phyloP scores from a whole-genome alignment of 1,139 yeast genomes.

The Candida buenavistaensis region DNA sequence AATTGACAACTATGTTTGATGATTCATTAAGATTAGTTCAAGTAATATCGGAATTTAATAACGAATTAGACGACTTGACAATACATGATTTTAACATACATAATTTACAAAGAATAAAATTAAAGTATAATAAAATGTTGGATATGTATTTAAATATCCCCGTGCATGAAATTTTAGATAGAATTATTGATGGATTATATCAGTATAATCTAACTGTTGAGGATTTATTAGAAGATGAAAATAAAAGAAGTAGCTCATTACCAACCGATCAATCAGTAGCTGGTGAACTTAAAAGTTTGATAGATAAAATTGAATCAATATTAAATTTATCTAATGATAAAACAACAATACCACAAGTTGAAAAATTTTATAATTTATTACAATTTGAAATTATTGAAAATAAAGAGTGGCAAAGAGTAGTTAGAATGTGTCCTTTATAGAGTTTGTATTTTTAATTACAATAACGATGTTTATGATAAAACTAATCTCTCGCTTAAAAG shows the following conservation, averaged over 20 bases:
- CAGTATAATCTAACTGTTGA: constrained; percentile 15
- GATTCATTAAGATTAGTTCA: constrained; percentile 9
- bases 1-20: constrained; percentile 10
- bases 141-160: constrained; percentile 10
- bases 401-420: constrained; percentile 8
- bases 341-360: constrained; percentile 11
- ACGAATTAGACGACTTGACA: constrained; percentile 3
- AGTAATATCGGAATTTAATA: constrained; percentile 1
- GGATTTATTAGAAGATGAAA: constrained; percentile 8
- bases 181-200: constrained; percentile 14
- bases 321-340: constrained; percentile 11
- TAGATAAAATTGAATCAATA: constrained; percentile 12
- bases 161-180: constrained; percentile 13
- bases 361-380: constrained; percentile 12
- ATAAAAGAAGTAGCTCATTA: not conserved
- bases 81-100: constrained; percentile 7
- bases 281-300: constrained; percentile 11
- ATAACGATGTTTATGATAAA: not conserved
- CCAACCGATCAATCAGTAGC: not conserved
- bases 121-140: constrained; percentile 11
- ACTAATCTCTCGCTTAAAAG: too few species aligned
- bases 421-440: constrained; percentile 1
- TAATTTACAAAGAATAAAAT: constrained; percentile 10
- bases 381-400: constrained; percentile 10
- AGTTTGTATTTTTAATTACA: not conserved